Evolutionary conservation across 345 rosid genomes (phyloP).

Genomic region (Eucalyptus regnans): DNA sequence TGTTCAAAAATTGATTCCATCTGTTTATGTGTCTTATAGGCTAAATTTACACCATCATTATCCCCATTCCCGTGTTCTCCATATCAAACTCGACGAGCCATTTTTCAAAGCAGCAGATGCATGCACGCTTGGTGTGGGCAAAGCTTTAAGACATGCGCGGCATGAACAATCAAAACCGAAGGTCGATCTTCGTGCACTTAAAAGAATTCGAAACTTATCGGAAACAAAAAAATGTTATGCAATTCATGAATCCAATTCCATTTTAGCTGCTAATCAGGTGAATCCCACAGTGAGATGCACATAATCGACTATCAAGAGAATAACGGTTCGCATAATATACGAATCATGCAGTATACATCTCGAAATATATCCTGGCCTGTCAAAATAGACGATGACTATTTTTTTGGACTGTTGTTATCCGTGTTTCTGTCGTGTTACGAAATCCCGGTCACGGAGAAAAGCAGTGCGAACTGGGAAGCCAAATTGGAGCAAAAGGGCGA

Average conservation of each 20-base stretch:
- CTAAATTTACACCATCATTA: neutral
- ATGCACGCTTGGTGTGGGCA: neutral
- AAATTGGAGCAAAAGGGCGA: neutral
- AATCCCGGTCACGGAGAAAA: neutral
- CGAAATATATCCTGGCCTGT: neutral
- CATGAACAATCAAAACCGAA: neutral
- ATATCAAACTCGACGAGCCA: neutral
- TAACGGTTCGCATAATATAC: neutral
- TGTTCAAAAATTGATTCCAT: neutral
- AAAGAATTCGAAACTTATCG: neutral
- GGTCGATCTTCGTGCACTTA: neutral
- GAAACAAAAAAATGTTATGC: accelerated
- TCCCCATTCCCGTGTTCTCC: neutral
- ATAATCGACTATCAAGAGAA: neutral
- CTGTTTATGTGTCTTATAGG: neutral
- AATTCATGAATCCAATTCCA: neutral
- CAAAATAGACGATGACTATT: neutral
- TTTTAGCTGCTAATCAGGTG: neutral
- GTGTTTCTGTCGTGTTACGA: neutral
- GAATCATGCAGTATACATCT: neutral
- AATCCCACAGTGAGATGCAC: neutral
- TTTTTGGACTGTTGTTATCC: neutral
- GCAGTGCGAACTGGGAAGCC: neutral
- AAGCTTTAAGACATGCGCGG: neutral
- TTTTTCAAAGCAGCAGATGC: neutral